Percentiles rank a stretch among this genome's conserved stretches.
These are phyloP conservation scores for Starmerella sirachaensis DNA, from an alignment of 805 yeast species.

Conservation along the genomic window DNA sequence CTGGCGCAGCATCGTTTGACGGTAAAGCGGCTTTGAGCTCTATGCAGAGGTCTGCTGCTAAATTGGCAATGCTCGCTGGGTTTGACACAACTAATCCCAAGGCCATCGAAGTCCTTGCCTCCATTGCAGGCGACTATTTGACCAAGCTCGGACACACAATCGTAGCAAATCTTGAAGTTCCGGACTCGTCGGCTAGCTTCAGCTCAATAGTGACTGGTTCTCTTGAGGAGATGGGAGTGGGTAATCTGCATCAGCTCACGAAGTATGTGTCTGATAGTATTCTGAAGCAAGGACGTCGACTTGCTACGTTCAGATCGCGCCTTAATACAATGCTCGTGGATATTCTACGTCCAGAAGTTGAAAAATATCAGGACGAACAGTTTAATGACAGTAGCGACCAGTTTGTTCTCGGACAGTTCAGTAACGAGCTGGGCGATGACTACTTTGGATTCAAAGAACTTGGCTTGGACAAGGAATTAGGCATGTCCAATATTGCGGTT, in stretches of 20 bases:
- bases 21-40: conserved; percentile 53
- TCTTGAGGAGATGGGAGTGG: conserved; percentile 75
- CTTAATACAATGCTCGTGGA: conserved; percentile 65
- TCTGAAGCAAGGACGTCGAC: conserved; percentile 52
- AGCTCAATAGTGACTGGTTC: conserved; percentile 49
- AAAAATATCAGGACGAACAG: conserved; percentile 46
- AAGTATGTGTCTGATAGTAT: conserved; percentile 63
- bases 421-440: conserved; percentile 89
- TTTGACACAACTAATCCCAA: conserved; percentile 70
- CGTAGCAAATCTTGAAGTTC: conserved; percentile 58
- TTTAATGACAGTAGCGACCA: conserved; percentile 89
- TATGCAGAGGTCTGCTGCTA: conserved; percentile 57
- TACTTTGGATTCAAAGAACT: conserved; percentile 93
- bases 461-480: conserved; percentile 87
- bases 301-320: conserved; percentile 55
- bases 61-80: conserved; percentile 81
- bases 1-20: conserved; percentile 51
- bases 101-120: conserved; percentile 70
- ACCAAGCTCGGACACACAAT: conserved; percentile 61
- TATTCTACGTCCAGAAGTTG: conserved; percentile 59
- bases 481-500: conserved; percentile 67
- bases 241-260: conserved; percentile 53
- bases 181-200: conserved; percentile 23
- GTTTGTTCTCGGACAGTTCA: conserved; percentile 87
- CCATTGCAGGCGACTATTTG: conserved; percentile 70